These are phyloP conservation scores for Besnoitia besnoiti DNA, from an alignment of 169 alveolate species.

Conservation along the genomic window DNA sequence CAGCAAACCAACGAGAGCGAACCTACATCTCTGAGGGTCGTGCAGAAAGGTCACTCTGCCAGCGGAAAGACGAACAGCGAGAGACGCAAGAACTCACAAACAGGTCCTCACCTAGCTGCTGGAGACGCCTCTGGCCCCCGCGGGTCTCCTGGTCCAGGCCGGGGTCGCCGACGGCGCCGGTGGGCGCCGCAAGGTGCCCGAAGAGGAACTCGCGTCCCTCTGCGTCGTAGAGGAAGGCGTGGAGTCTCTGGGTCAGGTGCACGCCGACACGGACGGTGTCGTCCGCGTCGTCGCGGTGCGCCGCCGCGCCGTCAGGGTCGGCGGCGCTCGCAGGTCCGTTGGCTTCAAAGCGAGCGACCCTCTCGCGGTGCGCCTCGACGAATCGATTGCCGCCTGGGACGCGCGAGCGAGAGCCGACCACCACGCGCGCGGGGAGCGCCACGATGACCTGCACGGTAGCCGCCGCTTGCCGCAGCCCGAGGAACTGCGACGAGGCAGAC, in stretches of 20 bases:
- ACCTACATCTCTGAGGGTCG: not conserved
- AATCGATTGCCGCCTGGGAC: not conserved
- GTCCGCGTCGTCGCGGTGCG: not conserved
- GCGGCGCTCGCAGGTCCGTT: too few relatives aligned
- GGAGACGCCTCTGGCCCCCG: not conserved
- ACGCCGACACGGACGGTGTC: not conserved
- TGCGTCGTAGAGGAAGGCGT: constrained; percentile 18
- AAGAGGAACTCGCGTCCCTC: not conserved
- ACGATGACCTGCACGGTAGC: not conserved
- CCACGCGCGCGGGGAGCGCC: constrained; percentile 4
- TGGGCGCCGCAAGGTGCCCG: not conserved
- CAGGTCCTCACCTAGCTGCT: not conserved
- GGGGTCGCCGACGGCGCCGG: not conserved
- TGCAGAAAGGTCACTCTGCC: not conserved
- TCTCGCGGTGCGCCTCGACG: not conserved
- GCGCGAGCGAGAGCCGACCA: not conserved
- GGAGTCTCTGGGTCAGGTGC: not conserved
- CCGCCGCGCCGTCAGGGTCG: too few relatives aligned
- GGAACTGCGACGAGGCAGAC: not conserved
- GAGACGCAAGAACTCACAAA: not conserved
- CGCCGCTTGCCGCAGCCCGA: not conserved
- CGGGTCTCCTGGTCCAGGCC: not conserved
- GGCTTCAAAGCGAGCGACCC: too few relatives aligned
- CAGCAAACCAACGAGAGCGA: not conserved
- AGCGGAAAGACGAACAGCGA: not conserved